Base-by-base conservation (phyloP, 768 basidiomycete species). In the Amanita muscaria region DNA sequence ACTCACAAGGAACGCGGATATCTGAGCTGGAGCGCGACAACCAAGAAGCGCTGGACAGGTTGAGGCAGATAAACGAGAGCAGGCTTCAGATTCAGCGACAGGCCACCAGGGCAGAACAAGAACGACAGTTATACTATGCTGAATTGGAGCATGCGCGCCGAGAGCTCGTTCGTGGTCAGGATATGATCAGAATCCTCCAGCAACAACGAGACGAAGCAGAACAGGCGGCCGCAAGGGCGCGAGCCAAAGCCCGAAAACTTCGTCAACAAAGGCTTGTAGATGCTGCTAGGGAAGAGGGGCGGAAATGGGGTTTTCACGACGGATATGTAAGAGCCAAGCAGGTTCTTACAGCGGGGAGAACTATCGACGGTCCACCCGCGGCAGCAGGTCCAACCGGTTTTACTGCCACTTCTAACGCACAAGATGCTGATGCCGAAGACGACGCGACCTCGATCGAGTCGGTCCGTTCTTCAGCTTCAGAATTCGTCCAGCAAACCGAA, bases 121-220 rank as follows among this genome's bases (percentile, higher is more conserved):
- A 72, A 33, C 51, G 68, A 11, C 60, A 62, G 22, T 40, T 70
- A 31, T 65, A 66, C 40, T 60, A 67, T 25, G 55, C 63, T 21
- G 65, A 71, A 51, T 54, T 69, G n/a, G 59, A 65, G 32, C 63
- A 59, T 46, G 67, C 69, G 2, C 64, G 65, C 45, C 62, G 65
- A 44, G 78, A 83, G 55, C 75, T 82, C 34, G 53, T 61, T 18
- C 68, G 71, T 24, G 75, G 74, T 3, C 72, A 77, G 52, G 67
- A 70, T 4, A 63, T 72, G 4, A 56, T 79, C 32, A 67, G 63
- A 48, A 61, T 62, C 1, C 57, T 74, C 5, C 75, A 79, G 57
- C 61, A 60, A 9, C 69, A 79, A 46, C 68, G 75, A 19, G 69
- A 78, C 22, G 74, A 80, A 5, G 80, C 80, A 0, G 78, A 80